These are phyloP conservation scores for Croton laevigatus DNA, from an alignment of 441 rosid genomes.

Conservation along the genomic window DNA sequence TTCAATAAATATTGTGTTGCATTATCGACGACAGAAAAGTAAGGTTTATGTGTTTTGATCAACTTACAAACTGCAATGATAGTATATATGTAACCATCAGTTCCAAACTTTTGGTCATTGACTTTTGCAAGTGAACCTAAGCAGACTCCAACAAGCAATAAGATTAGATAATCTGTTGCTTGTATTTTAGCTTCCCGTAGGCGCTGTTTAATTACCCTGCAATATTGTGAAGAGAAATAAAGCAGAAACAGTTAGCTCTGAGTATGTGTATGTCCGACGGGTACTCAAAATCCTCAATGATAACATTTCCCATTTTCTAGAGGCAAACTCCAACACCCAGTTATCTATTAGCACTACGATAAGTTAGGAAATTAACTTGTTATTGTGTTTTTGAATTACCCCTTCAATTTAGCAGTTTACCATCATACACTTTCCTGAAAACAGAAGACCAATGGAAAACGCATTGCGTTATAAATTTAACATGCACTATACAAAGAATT, in stretches of 20 bases:
- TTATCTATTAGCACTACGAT: background rate
- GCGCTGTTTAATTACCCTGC: constrained; percentile 83
- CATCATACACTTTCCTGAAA: background rate
- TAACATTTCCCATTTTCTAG: background rate
- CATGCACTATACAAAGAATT: background rate
- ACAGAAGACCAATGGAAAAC: background rate
- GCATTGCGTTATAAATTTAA: no score
- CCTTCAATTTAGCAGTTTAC: background rate
- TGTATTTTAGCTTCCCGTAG: constrained; percentile 74
- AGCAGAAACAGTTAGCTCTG: background rate
- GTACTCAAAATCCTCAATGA: background rate
- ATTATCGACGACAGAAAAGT: no score
- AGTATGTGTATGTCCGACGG: background rate
- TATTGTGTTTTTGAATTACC: background rate
- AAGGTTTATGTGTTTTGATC: background rate
- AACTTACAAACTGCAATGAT: constrained; percentile 92
- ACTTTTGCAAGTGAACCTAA: constrained; percentile 69
- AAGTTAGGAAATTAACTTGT: background rate
- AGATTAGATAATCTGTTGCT: constrained; percentile 78
- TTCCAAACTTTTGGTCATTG: constrained; percentile 70
- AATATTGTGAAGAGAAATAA: constrained; percentile 19
- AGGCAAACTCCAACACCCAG: background rate
- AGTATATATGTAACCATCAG: constrained; percentile 65
- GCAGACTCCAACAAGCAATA: constrained; percentile 92
- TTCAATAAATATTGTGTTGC: no score